Evolutionary conservation across 768 basidiomycete genomes (phyloP), one percentile per base, ranked within the genome.

Genomic region (Hygrocybe coccinea): DNA sequence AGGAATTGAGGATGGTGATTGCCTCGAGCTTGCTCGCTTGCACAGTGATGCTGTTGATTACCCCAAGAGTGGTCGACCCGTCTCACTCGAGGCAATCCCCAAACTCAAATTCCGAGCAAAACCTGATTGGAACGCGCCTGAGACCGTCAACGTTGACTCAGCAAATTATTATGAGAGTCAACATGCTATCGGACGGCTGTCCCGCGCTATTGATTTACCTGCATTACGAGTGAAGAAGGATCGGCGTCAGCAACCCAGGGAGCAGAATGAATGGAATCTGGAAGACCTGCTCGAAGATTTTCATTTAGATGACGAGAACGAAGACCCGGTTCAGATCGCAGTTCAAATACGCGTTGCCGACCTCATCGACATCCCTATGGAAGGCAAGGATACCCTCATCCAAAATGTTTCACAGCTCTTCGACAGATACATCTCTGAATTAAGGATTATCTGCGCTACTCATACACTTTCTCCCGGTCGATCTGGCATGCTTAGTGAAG

Each of bases 61-160:
- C 60, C 81, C 83, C 0, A 85, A 85, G 66, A 80, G 77, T 21
- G 80, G 80, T 15, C 65, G 70, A 36, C 75, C 79, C 22, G 78
- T 81, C 12, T 63, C 69, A 5, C 65, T 68, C 19, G 35, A 54
- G 1, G 57, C 38, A 14, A 76, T 85, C 25, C 82, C 86, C 2
- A 77, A 65, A 60, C 66, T 74, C n/a, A 69, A 71, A 17, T 62
- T 60, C 45, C 52, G 53, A 1, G 24, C 37, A 56, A 77, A 67
- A 59, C 86, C 85, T 8, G 85, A 87, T 64, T 87, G 85, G 84
- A 73, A 76, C 63, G 84, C 83, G 2, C 84, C 82, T 15, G 85
- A 87, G 67, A 83, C 77, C 0, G 64, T 77, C 15, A 68, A 70
- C 14, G 64, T 60, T 2, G 61, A 72, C 50, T 63, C 69, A 15